Evolutionary conservation across 768 basidiomycete genomes (phyloP).

Genomic region (Rhizopogon vinicolor): DNA sequence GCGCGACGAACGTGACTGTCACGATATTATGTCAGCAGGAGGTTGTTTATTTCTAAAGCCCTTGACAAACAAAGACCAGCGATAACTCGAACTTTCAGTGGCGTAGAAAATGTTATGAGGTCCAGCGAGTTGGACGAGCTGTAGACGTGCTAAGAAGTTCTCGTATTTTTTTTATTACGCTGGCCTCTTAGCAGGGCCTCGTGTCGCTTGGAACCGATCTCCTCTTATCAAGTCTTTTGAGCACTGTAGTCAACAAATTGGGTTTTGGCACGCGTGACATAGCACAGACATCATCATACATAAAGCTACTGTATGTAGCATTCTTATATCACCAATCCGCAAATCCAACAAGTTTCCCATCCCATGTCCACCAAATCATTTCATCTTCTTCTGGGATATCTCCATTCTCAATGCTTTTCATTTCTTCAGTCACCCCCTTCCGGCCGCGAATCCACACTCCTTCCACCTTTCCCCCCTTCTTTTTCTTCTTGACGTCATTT

Average conservation of each 20-base stretch:
- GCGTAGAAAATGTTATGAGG: too few species aligned
- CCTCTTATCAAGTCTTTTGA: too few species aligned
- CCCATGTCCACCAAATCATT: slow-evolving; percentile 50
- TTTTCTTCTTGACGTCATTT: slow-evolving; percentile 25
- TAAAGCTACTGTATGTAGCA: too few species aligned
- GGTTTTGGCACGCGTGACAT: too few species aligned
- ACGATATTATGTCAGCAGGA: slow-evolving; percentile 7
- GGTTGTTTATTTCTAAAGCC: slow-evolving; percentile 7
- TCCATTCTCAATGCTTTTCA: slow-evolving; percentile 4
- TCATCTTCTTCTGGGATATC: slow-evolving; percentile 37
- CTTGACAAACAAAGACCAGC: slow-evolving; percentile 1
- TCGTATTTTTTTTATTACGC: too few species aligned
- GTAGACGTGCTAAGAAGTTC: too few species aligned
- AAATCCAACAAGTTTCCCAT: slow-evolving; percentile 44
- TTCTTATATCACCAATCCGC: slow-evolving; percentile 34
- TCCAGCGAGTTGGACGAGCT: too few species aligned
- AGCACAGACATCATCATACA: too few species aligned
- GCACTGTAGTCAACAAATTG: too few species aligned
- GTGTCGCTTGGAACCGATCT: too few species aligned
- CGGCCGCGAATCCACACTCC: slow-evolving; percentile 38
- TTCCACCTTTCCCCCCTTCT: slow-evolving; percentile 25
- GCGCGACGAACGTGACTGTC: background rate
- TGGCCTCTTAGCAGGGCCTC: too few species aligned
- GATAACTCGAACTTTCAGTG: too few species aligned
- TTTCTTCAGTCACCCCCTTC: slow-evolving; percentile 2